Conservation (phyloP, 345 rosid genomes). For the Eutrema yunnanense region DNA sequence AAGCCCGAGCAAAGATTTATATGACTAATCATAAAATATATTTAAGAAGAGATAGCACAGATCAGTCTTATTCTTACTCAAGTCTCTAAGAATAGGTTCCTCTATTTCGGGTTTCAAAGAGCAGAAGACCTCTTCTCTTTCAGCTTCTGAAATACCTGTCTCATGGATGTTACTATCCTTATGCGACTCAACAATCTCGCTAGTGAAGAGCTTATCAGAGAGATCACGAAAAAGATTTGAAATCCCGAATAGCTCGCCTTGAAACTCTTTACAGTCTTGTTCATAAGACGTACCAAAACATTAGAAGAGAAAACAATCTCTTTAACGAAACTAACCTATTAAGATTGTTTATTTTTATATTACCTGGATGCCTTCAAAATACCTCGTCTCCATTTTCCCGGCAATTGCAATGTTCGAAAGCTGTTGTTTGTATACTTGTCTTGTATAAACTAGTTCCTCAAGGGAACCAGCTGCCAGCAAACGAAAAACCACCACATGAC, state of each 20-base stretch:
- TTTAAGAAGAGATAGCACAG: background rate
- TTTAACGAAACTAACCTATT: background rate
- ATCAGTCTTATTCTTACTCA: slow-evolving; percentile 43
- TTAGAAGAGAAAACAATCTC: background rate
- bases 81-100: slow-evolving; percentile 43
- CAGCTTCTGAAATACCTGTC: slow-evolving; percentile 16
- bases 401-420: slow-evolving; percentile 90
- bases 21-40: background rate
- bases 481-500: slow-evolving; percentile 42
- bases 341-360: background rate
- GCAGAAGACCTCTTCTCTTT: slow-evolving; percentile 2
- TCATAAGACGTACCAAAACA: slow-evolving; percentile 8
- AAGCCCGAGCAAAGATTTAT: background rate
- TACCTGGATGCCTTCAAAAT: slow-evolving; percentile 97
- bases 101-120: slow-evolving; percentile 9
- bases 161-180: slow-evolving; percentile 30
- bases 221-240: slow-evolving; percentile 88
- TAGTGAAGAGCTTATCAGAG: slow-evolving; percentile 83
- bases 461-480: slow-evolving; percentile 63
- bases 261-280: slow-evolving; percentile 90
- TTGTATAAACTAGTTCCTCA: slow-evolving; percentile 81
- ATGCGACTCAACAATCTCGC: slow-evolving; percentile 61
- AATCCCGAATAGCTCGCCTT: slow-evolving; percentile 93
- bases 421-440: slow-evolving; percentile 96
- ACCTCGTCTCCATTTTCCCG: slow-evolving; percentile 89